Evolutionary conservation across 1,284 basidiomycete genomes (phyloP), one percentile per base, ranked within the genome.

Genomic region (Melampsora abietis-canadensis): DNA sequence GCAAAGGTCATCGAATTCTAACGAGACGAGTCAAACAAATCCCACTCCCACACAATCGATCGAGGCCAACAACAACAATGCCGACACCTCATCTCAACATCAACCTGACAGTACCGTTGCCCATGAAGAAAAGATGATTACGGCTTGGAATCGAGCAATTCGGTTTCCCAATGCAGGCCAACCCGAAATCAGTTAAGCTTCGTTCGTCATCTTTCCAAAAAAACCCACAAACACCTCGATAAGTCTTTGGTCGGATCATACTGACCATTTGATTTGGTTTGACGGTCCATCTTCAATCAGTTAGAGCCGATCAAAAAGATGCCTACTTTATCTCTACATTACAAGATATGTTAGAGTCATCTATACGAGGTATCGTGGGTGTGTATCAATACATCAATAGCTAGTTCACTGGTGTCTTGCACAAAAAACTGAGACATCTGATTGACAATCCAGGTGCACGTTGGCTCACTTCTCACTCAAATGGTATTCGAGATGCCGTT

Each of bases 221-320:
- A 2, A 14, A n/a, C n/a, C 17, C 54, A 10, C 8, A 57, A 27
- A 27, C n/a, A 21, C 10, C 17, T 24, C 30, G 21, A 21, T 30
- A 21, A 57, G 3, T 24, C 54, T 57, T n/a, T 57, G 30, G 10
- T 24, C 14, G 2, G 21, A 21, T 57, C 17, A 57, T 27, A 57
- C 27, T 57, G 51, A 57, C 12, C n/a, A 57, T 57, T 57, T 8
- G 8, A 21, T 57, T 57, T 57, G 27, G 8, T 57, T 30, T 65
- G 8, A 10, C 40, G 40, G 2, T 12, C 40, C 14, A 44, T 44
- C 40, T 12, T 44, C 40, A 44, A 14, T 27, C 31, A 73, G 70
- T 73, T 46, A 64, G 62, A 59, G 70, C 70, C 37, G 70, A 73
- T 73, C 70, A 73, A 21, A 73, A 73, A 30, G 70, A 73, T 60